A percentile compares a stretch with the other conserved stretches of the same genome.
Conservation (phyloP, 768 basidiomycete species). For the Stropharia rugosoannulata region DNA sequence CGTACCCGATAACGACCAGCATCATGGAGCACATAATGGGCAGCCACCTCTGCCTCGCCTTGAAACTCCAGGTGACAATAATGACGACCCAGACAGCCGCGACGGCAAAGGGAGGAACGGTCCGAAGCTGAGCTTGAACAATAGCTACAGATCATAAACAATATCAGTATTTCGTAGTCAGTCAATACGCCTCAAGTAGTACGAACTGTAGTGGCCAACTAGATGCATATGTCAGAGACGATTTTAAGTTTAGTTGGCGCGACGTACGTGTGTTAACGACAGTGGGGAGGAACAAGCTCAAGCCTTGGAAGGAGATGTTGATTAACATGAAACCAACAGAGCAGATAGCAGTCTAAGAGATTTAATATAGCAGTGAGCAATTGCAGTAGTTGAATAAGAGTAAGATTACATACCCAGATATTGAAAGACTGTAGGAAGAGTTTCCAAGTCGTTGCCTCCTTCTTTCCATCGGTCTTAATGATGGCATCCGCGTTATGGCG, state of each 20-base stretch:
- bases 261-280: slow-evolving; percentile 42
- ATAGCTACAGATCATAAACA: slow-evolving; percentile 28
- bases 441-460: slow-evolving; percentile 24
- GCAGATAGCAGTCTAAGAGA: slow-evolving; percentile 27
- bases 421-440: slow-evolving; percentile 24
- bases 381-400: slow-evolving; percentile 19
- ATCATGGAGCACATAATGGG: slow-evolving; percentile 33
- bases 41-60: slow-evolving; percentile 32
- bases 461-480: slow-evolving; percentile 24
- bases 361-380: background rate
- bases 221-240: background rate
- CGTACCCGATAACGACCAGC: slow-evolving; percentile 42
- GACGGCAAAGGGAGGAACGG: slow-evolving; percentile 47
- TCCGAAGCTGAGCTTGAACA: slow-evolving; percentile 45
- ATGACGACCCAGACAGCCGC: slow-evolving; percentile 39
- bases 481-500: slow-evolving; percentile 29
- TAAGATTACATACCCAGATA: slow-evolving; percentile 17
- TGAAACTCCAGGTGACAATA: slow-evolving; percentile 33
- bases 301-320: slow-evolving; percentile 44
- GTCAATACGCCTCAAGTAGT: background rate
- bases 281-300: slow-evolving; percentile 46
- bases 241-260: background rate
- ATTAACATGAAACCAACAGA: slow-evolving; percentile 30
- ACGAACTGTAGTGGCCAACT: slow-evolving; percentile 34
- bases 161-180: background rate